Conservation (phyloP, 495 filamentous ascomycete genomes). For the Thermochaetoides thermophila region DNA sequence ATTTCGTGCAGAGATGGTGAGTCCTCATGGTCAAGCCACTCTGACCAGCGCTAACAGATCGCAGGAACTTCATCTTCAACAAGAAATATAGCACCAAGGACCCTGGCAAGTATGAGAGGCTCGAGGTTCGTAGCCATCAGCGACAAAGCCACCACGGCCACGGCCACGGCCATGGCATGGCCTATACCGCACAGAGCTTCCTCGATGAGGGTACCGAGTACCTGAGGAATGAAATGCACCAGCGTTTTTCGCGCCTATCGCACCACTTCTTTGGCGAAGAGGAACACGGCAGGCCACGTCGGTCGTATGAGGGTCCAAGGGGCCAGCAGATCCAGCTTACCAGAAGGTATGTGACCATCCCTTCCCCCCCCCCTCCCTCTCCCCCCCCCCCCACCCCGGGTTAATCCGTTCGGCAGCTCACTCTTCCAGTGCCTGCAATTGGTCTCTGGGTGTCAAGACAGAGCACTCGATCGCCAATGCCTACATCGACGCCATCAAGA, state of each 20-base stretch:
- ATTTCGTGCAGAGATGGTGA: conserved; percentile 75
- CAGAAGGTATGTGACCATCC: conserved; percentile 20
- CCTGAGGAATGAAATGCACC: conserved; percentile 31
- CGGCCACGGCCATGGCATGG: neutral
- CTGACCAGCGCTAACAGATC: neutral
- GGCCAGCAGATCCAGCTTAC: conserved; percentile 26
- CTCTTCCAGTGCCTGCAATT: conserved; percentile 43
- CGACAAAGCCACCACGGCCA: no score
- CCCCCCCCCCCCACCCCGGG: no score
- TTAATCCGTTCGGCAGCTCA: no score
- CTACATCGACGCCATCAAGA: conserved; percentile 67
- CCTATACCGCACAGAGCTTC: conserved; percentile 6
- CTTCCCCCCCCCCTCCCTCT: neutral
- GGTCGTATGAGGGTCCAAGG: conserved; percentile 2
- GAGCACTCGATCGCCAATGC: conserved; percentile 86
- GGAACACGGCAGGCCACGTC: conserved; percentile 5
- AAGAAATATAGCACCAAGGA: conserved; percentile 63
- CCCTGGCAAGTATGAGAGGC: conserved; percentile 42
- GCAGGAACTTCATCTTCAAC: conserved; percentile 69
- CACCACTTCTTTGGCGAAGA: conserved; percentile 20
- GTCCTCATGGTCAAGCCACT: neutral
- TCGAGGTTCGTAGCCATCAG: conserved; percentile 22
- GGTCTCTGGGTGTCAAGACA: conserved; percentile 52
- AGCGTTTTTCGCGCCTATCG: conserved; percentile 28
- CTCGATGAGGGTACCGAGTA: conserved; percentile 16